Base-by-base conservation (phyloP, 148 eudicot species). In the Arbutus unedo region DNA sequence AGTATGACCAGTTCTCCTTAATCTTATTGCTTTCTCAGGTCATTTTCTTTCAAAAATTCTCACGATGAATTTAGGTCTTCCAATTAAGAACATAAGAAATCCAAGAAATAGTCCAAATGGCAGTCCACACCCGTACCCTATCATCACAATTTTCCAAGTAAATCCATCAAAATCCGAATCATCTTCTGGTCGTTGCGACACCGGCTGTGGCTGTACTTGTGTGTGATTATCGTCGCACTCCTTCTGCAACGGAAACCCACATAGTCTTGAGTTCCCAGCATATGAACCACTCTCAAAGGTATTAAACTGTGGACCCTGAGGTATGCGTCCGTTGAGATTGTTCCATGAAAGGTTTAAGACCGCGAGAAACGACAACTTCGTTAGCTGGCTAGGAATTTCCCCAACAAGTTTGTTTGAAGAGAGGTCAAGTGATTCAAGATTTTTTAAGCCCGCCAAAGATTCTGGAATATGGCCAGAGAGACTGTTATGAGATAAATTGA, bases 341-440 rank as follows among this genome's bases (percentile, higher is more conserved):
- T 44, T 71, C 11, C 75, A 14, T 15, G 75, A 71, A 71, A 71
- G 49, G 48, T 71, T 71, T 15, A 71, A 44, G 21, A 44, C 49
- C n/a, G 1, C 49, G 7, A 71, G 75, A 71, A 71, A 71, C 1
- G 23, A 43, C 75, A 71, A 43, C 16, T 3, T 44, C 7, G 5
- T 71, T 15, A 71, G 6, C 7, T 71, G 21, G 8, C 10, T 6
- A 38, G 75, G 75, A 23, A 84, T 81, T 54, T 0, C 38, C 8
- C 86, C 83, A 25, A 0, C 45, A 8, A 84, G 56, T 9, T 18
- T 47, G 71, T 84, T 84, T 3, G 18, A 13, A 41, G 86, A 84
- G 59, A 84, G 66, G 64, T 84, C 86, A n/a, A 84, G 19, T 0
- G 84, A 77, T 81, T 43, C 84, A 53, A 85, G 62, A 51, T 3